These are phyloP conservation scores for Fonsecaea pedrosoi DNA, from an alignment of 2,329 filamentous ascomycete species.

Conservation along the genomic window DNA sequence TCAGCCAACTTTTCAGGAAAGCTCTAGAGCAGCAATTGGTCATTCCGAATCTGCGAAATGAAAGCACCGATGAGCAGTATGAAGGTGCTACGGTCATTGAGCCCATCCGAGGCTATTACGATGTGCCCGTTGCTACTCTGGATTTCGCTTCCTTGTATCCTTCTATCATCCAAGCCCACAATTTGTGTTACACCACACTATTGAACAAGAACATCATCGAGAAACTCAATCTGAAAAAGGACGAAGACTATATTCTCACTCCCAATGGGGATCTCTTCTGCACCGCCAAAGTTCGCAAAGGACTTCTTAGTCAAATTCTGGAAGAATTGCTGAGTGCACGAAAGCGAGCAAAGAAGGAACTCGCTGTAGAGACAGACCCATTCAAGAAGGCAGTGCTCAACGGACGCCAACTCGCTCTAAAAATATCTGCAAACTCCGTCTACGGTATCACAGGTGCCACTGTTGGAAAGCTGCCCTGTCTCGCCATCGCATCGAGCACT, in stretches of 20 bases:
- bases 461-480: constrained; percentile 91
- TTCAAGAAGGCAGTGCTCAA: constrained; percentile 99
- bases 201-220: constrained; percentile 80
- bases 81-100: constrained; percentile 98
- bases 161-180: constrained; percentile 98
- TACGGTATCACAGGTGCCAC: constrained; percentile 97
- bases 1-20: constrained; percentile 96
- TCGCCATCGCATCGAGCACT: constrained; percentile 94
- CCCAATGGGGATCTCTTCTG: constrained; percentile 94
- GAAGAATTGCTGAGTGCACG: constrained; percentile 89
- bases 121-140: constrained; percentile 91
- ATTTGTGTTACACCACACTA: constrained; percentile 95
- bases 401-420: constrained; percentile 93
- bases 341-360: constrained; percentile 91
- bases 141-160: constrained; percentile 99
- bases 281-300: constrained; percentile 86
- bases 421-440: constrained; percentile 96
- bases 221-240: constrained; percentile 77
- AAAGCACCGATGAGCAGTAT: constrained; percentile 83
- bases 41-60: constrained; percentile 81
- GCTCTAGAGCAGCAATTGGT: constrained; percentile 91
- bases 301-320: constrained; percentile 90
- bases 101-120: constrained; percentile 89
- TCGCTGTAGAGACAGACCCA: constrained; percentile 85
- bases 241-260: constrained; percentile 95